A percentile compares a stretch with the other conserved stretches of the same genome.
phyloP scores from a whole-genome alignment of 73 alveolate species.

The Tetrahymena elliotti region DNA sequence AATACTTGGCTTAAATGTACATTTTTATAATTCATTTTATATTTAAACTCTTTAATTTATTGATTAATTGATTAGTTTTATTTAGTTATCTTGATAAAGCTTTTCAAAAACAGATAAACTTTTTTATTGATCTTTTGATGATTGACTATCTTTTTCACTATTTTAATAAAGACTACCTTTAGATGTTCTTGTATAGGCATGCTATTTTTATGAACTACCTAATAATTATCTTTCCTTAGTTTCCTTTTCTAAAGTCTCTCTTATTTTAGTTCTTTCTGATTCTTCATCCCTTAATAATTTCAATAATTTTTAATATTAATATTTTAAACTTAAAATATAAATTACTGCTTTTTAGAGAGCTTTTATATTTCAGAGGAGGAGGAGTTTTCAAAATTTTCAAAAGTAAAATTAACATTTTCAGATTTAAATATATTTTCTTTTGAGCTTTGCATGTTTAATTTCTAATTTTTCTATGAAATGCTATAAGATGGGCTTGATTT shows the following conservation, averaged over 20 bases:
- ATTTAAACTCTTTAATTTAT: not conserved
- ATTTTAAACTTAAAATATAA: not conserved
- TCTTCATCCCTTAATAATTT: not conserved
- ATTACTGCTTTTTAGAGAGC: not conserved
- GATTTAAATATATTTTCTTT: not conserved
- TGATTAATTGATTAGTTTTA: not conserved
- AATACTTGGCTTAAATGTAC: not conserved
- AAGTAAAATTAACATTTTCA: not conserved
- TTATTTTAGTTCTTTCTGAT: not conserved
- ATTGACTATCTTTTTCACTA: not conserved
- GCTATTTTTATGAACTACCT: not conserved
- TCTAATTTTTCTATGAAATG: not conserved
- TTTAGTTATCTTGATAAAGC: not conserved
- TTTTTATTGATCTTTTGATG: not conserved
- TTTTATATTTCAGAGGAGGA: not conserved
- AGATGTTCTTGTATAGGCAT: not conserved
- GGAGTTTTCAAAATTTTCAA: not conserved
- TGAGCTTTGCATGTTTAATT: not conserved
- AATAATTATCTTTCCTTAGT: not conserved
- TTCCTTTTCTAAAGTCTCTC: not conserved
- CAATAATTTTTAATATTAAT: not conserved
- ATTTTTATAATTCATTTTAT: not conserved
- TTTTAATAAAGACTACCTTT: not conserved
- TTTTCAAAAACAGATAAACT: not conserved
- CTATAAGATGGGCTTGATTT: not conserved